Base-by-base conservation (phyloP, 805 yeast genomes). In the Yarrowia alimentaria region DNA sequence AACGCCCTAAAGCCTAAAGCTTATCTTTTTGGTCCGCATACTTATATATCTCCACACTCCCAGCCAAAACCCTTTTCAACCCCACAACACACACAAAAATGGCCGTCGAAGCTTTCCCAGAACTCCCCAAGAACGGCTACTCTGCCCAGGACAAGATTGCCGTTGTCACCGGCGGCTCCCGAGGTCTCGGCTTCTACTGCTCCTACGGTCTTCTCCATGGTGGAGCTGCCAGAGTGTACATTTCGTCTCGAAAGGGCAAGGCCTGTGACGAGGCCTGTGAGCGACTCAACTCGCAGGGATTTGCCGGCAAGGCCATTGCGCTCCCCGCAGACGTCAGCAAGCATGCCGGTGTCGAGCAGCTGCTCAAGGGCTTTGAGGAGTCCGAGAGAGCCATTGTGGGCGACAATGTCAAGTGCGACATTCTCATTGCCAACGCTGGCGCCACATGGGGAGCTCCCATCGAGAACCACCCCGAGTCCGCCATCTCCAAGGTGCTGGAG, bases 371-470 rank as follows among this genome's bases (percentile, higher is more conserved):
- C 4, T 43, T 43, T n/a, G n/a, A n/a, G n/a, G n/a, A n/a, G n/a
- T n/a, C n/a, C n/a, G n/a, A n/a, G n/a, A n/a, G n/a, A n/a, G n/a
- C n/a, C n/a, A n/a, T n/a, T n/a, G n/a, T n/a, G n/a, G n/a, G n/a
- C n/a, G n/a, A n/a, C n/a, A n/a, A n/a, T n/a, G 29, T 22, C 8
- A 69, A 72, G 58, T 72, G 83, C 28, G 79, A 83, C 63, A 80
- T 83, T 54, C 70, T 83, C 55, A 72, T 81, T 58, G 86, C 89
- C 42, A 84, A 83, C 60, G 90, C 91, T 5, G 91, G 91, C 22
- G 88, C 89, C 7, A 67, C 83, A 11, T 83, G 90, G 90, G 90
- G 89, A 14, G 81, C 79, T 1, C 77, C 77, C 10, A 64, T 84
- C 42, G 79, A 71, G 29, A 66, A 68, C 9, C 89, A 84, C 60